Conservation (phyloP, 2,329 filamentous ascomycete genomes). For the Paecilomyces sp. region DNA sequence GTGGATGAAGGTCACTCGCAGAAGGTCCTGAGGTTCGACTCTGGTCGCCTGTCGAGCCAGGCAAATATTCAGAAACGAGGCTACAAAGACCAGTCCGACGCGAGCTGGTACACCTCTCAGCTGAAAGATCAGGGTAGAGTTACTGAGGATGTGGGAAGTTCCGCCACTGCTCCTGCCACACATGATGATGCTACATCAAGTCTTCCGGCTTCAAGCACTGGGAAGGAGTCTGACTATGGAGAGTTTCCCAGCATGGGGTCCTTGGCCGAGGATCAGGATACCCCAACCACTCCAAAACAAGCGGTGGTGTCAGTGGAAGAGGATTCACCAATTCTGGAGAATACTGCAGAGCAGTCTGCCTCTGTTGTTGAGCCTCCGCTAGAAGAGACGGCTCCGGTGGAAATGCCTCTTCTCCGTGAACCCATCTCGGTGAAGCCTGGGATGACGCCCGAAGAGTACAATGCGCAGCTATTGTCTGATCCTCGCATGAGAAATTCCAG, state of each 20-base stretch:
- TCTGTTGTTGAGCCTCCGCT: background rate
- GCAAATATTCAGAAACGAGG: constrained; percentile 52
- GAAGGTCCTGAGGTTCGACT: constrained; percentile 61
- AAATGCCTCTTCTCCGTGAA: constrained; percentile 11
- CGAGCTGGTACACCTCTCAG: constrained; percentile 75
- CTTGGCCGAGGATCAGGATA: background rate
- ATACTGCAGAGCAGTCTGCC: background rate
- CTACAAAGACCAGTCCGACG: constrained; percentile 74
- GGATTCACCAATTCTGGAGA: background rate
- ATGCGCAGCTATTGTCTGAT: constrained; percentile 74
- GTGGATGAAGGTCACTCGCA: constrained; percentile 79
- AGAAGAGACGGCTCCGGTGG: constrained; percentile 8
- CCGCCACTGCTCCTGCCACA: constrained; percentile 16
- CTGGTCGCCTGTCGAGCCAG: constrained; percentile 61
- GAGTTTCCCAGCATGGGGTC: constrained; percentile 28
- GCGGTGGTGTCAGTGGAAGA: background rate
- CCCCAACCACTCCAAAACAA: background rate
- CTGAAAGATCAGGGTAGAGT: constrained; percentile 41
- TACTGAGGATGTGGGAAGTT: constrained; percentile 15
- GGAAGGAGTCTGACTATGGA: constrained; percentile 38
- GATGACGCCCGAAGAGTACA: constrained; percentile 88
- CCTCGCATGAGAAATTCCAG: constrained; percentile 82
- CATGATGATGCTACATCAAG: constrained; percentile 1
- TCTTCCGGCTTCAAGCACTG: constrained; percentile 6
- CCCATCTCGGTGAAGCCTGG: constrained; percentile 26